Evolutionary conservation across 768 basidiomycete species (phyloP).

Genomic region (Boletus rufocinnamomeus): DNA sequence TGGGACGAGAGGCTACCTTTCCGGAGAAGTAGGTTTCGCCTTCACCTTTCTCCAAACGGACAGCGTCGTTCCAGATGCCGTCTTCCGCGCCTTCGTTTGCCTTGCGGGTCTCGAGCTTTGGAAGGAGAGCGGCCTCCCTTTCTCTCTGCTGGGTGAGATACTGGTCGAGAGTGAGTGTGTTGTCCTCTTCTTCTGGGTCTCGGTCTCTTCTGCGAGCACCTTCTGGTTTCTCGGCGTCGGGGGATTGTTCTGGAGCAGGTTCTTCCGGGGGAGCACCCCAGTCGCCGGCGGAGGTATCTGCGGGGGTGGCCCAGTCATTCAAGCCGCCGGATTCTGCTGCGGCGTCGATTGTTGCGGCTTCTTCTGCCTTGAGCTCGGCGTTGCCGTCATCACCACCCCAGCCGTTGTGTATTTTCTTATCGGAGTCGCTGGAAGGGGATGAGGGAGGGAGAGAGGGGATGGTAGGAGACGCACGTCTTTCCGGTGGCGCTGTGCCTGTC

Average conservation of each 20-base stretch:
- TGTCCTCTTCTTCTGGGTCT: conserved; percentile 85
- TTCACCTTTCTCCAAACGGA: conserved; percentile 64
- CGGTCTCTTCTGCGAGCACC: conserved; percentile 47
- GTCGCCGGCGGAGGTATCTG: conserved; percentile 34
- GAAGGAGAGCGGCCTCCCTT: conserved; percentile 53
- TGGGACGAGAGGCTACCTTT: conserved; percentile 60
- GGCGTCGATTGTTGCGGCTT: conserved; percentile 73
- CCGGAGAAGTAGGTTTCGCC: conserved; percentile 82
- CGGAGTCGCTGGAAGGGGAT: conserved; percentile 68
- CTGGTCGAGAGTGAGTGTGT: conserved; percentile 91
- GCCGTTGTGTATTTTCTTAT: conserved; percentile 91
- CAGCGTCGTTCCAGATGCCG: conserved; percentile 68
- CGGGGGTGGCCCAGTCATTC: conserved; percentile 41
- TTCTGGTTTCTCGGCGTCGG: conserved; percentile 42
- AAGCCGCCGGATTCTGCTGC: conserved; percentile 44
- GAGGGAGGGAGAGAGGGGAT: conserved; percentile 7
- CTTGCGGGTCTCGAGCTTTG: conserved; percentile 76
- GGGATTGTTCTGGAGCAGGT: conserved; percentile 34
- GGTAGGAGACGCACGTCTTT: conserved; percentile 58
- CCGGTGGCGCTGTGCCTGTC: conserved; percentile 89
- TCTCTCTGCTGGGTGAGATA: conserved; percentile 84
- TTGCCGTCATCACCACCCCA: conserved; percentile 94
- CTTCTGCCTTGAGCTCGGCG: conserved; percentile 80
- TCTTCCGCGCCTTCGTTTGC: conserved; percentile 81
- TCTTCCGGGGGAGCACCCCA: conserved; percentile 40